These are phyloP conservation scores for Gardenia jasminoides DNA, from an alignment of 257 asterid genomes.

Conservation along the genomic window DNA sequence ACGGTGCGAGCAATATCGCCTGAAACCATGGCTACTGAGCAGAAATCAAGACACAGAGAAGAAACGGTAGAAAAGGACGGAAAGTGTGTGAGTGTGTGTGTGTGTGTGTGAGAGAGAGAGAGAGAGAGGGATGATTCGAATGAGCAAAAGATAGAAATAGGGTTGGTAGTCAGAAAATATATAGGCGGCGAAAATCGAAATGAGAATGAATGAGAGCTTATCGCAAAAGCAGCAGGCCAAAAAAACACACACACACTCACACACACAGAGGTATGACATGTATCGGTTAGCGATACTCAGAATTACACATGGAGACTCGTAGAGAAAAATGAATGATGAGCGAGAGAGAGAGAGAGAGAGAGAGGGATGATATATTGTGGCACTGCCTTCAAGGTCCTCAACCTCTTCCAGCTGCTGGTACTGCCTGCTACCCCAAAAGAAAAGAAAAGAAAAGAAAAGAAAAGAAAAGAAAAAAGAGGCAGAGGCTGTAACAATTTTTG, in stretches of 20 bases:
- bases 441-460: no score
- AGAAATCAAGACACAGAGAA: background rate
- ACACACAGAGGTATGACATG: constrained; percentile 51
- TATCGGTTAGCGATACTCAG: constrained; percentile 33
- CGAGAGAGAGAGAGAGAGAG: constrained; percentile 19
- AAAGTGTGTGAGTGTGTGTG: background rate
- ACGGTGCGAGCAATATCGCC: constrained; percentile 43
- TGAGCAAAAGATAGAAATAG: constrained; percentile 3
- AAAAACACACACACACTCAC: no score
- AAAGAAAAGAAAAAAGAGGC: no score
- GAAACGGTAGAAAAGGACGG: background rate
- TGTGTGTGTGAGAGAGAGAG: background rate
- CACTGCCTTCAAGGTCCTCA: constrained; percentile 53
- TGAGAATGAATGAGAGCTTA: constrained; percentile 21
- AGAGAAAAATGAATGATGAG: constrained; percentile 25
- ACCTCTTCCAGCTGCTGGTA: no score
- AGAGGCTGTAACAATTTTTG: no score
- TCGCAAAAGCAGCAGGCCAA: constrained; percentile 4
- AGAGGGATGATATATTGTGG: constrained; percentile 25
- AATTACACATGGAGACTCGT: constrained; percentile 9
- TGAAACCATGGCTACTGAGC: constrained; percentile 37
- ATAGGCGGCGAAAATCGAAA: constrained; percentile 21
- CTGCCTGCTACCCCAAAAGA: no score
- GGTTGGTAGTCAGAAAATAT: constrained; percentile 13
- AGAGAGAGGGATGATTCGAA: no score